A percentile compares a stretch with the other conserved stretches of the same genome.
These are phyloP conservation scores for Sanghuangporus sanghuang DNA, from an alignment of 1,284 basidiomycete genomes.

Conservation along the genomic window DNA sequence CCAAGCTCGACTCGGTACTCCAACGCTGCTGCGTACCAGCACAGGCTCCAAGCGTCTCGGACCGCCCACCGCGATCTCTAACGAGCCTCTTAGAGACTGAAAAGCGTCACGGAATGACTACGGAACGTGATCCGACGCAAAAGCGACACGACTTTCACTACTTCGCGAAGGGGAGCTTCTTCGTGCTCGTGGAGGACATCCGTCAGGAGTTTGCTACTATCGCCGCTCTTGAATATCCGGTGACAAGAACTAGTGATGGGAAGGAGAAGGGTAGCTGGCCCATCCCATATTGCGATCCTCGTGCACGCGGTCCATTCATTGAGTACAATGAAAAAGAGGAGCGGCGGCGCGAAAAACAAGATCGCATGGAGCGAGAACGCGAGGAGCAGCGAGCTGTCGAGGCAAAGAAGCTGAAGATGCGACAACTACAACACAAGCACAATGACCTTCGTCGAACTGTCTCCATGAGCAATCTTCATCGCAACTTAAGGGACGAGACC, in stretches of 20 bases:
- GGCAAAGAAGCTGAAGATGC: constrained; percentile 33
- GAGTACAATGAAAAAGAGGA: constrained; percentile 70
- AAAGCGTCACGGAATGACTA: constrained; percentile 75
- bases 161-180: constrained; percentile 75
- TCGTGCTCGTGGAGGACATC: constrained; percentile 89
- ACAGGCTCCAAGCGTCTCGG: constrained; percentile 20
- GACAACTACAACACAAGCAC: constrained; percentile 37
- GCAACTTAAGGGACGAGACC: constrained; percentile 35
- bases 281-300: constrained; percentile 65
- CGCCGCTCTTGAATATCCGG: constrained; percentile 58
- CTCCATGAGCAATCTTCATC: constrained; percentile 73
- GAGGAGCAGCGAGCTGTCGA: constrained; percentile 36
- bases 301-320: constrained; percentile 65
- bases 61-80: constrained; percentile 33
- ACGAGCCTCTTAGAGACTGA: constrained; percentile 81
- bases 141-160: constrained; percentile 87
- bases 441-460: constrained; percentile 70
- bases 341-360: constrained; percentile 54
- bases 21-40: constrained; percentile 49
- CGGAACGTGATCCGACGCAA: constrained; percentile 88
- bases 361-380: constrained; percentile 44
- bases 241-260: constrained; percentile 45
- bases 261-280: constrained; percentile 59
- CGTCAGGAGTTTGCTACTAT: constrained; percentile 73
- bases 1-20: constrained; percentile 70